A percentile compares a stretch with the other conserved stretches of the same genome.
phyloP scores from a whole-genome alignment of 441 rosid genomes.

The Aquilaria agallochum region DNA sequence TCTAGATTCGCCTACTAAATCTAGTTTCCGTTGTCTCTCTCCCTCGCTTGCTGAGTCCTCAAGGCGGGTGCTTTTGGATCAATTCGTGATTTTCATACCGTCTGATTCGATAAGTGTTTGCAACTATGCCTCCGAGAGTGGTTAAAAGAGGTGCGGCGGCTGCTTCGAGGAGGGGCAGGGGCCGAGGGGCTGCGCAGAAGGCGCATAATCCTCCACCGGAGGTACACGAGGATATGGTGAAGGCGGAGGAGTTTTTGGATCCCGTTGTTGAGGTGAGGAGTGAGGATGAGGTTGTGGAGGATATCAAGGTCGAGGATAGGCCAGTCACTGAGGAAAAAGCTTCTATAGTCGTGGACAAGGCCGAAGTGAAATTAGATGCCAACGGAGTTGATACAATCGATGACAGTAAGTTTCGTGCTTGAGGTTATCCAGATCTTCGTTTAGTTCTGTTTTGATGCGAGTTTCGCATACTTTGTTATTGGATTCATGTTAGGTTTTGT shows the following conservation, averaged over 20 bases:
- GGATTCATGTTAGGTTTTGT: too few species aligned
- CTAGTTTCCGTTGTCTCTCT: background rate
- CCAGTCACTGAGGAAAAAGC: conserved; percentile 24
- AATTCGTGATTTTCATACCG: background rate
- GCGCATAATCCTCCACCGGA: conserved; percentile 35
- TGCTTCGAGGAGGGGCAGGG: conserved; percentile 37
- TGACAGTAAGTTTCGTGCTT: conserved; percentile 41
- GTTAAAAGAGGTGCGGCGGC: conserved; percentile 71
- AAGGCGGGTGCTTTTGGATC: background rate
- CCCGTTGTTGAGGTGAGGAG: conserved; percentile 27
- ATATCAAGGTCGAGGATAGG: conserved; percentile 19
- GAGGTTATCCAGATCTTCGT: background rate
- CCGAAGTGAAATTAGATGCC: conserved; percentile 24
- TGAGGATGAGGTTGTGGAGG: conserved; percentile 28
- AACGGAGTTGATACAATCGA: conserved; percentile 19
- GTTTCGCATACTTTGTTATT: too few species aligned
- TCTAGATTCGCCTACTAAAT: too few species aligned
- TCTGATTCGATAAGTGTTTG: background rate
- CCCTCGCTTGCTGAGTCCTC: too few species aligned
- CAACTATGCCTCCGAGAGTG: conserved; percentile 66
- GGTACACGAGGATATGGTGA: conserved; percentile 28
- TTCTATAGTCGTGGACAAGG: conserved; percentile 8
- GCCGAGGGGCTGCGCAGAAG: conserved; percentile 43
- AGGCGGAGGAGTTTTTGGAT: conserved; percentile 27
- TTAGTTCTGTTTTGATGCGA: background rate